Evolutionary conservation across 495 filamentous ascomycete genomes (phyloP).

Genomic region (Penicillium riverlandense): DNA sequence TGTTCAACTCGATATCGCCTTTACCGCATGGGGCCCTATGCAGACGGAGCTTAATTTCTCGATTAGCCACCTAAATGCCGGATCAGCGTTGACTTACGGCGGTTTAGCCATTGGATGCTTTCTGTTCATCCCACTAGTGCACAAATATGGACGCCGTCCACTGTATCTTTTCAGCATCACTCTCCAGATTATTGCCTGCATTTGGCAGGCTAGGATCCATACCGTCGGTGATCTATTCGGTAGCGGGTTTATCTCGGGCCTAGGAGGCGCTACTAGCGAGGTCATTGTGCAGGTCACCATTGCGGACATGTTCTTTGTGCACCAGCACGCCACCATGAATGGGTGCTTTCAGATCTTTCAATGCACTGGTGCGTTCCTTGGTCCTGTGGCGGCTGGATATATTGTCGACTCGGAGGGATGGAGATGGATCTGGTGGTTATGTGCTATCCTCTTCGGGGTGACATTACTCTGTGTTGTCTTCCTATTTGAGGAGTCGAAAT

Average conservation of each 20-base stretch:
- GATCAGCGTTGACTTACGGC: conserved; percentile 26
- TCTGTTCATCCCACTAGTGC: conserved; percentile 38
- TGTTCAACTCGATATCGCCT: conserved; percentile 29
- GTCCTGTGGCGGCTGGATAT: conserved; percentile 38
- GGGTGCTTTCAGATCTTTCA: conserved; percentile 27
- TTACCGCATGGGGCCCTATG: conserved; percentile 34
- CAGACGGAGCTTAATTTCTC: conserved; percentile 28
- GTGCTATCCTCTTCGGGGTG: conserved; percentile 35
- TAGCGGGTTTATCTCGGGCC: conserved; percentile 23
- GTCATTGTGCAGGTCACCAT: conserved; percentile 40
- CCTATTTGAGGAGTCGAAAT: conserved; percentile 39
- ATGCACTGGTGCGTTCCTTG: conserved; percentile 28
- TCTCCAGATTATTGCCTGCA: conserved; percentile 23
- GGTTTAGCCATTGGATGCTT: conserved; percentile 32
- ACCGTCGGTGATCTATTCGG: conserved; percentile 25
- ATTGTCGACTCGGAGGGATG: conserved; percentile 38
- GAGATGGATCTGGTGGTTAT: conserved; percentile 49
- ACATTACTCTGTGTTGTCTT: conserved; percentile 29
- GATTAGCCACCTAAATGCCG: conserved; percentile 28
- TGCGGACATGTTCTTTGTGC: conserved; percentile 43
- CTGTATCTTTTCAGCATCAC: conserved; percentile 33
- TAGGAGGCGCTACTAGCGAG: conserved; percentile 34
- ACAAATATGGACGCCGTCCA: conserved; percentile 38
- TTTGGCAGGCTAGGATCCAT: conserved; percentile 30
- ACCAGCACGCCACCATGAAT: conserved; percentile 37